phyloP scores from a whole-genome alignment of 1,284 basidiomycete genomes.

The Microbotryum silenes-acaulis region DNA sequence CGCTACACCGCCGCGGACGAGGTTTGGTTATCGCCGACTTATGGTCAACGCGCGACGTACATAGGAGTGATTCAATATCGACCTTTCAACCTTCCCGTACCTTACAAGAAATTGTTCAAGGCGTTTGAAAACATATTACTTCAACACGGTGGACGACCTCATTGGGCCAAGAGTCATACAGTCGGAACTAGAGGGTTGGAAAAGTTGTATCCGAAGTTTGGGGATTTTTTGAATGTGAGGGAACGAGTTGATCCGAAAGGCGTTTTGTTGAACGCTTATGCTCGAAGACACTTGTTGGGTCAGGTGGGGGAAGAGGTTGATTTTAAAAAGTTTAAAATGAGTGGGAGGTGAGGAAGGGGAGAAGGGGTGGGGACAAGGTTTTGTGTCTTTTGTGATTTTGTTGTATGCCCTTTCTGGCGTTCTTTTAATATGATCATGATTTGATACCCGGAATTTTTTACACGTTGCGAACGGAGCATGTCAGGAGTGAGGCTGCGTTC shows the following conservation, averaged over 20 bases:
- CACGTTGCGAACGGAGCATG: too few species aligned
- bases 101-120: constrained; percentile 72
- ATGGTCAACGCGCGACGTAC: constrained; percentile 74
- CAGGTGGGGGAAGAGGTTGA: too few species aligned
- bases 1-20: constrained; percentile 82
- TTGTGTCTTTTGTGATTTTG: too few species aligned
- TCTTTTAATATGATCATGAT: too few species aligned
- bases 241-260: constrained; percentile 69
- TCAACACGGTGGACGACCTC: constrained; percentile 72
- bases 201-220: constrained; percentile 70
- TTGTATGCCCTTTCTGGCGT: too few species aligned
- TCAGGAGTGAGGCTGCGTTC: too few species aligned
- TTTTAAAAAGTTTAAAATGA: too few species aligned
- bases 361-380: too few species aligned
- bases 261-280: constrained; percentile 56
- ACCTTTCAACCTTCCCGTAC: constrained; percentile 81
- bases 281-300: constrained; percentile 48
- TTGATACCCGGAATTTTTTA: too few species aligned
- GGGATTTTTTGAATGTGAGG: constrained; percentile 66
- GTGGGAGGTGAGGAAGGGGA: too few species aligned
- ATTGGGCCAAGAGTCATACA: constrained; percentile 93
- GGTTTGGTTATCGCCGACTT: constrained; percentile 86
- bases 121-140: constrained; percentile 70
- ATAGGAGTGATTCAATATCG: constrained; percentile 95
- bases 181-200: constrained; percentile 61